These are phyloP conservation scores for Aurantiochytrium sp. DNA, from an alignment of 108 stramenopile genomes.

Conservation along the genomic window DNA sequence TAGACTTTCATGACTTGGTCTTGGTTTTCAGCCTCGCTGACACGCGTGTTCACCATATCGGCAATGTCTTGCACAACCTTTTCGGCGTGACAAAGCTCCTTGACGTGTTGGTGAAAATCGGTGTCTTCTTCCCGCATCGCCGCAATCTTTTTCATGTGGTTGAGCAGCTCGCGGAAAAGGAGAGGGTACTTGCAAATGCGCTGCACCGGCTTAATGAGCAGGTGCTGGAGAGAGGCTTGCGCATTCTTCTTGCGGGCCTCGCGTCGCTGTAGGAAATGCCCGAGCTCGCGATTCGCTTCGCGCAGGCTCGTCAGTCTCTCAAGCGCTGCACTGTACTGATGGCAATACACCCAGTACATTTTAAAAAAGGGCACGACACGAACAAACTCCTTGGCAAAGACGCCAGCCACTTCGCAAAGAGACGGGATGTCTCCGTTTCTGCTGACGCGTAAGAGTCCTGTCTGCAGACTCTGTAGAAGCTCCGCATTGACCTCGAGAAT, in stretches of 20 bases:
- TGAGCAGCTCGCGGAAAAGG: constrained; percentile 16
- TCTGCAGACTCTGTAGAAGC: neutral
- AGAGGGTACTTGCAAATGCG: constrained; percentile 27
- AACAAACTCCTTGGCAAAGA: constrained; percentile 14
- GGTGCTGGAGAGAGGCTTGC: neutral
- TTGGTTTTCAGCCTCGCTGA: constrained; percentile 9
- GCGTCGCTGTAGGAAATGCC: neutral
- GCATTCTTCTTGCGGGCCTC: neutral
- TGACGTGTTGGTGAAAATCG: neutral
- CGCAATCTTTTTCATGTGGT: neutral
- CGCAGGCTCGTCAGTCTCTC: neutral
- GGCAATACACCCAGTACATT: constrained; percentile 24
- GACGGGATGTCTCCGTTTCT: neutral
- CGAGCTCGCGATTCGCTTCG: neutral
- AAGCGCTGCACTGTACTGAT: neutral
- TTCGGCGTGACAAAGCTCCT: neutral
- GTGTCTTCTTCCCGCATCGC: neutral
- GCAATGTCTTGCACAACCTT: constrained; percentile 9
- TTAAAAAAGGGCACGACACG: constrained; percentile 18
- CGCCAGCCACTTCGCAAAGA: neutral
- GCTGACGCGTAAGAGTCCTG: neutral
- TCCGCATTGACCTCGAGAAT: constrained; percentile 9
- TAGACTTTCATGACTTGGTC: constrained; percentile 13
- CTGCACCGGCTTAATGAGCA: constrained; percentile 25
- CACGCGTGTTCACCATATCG: neutral